A percentile compares a stretch with the other conserved stretches of the same genome.
Conservation (phyloP, 441 rosid genomes). For the Erodium trifolium region DNA sequence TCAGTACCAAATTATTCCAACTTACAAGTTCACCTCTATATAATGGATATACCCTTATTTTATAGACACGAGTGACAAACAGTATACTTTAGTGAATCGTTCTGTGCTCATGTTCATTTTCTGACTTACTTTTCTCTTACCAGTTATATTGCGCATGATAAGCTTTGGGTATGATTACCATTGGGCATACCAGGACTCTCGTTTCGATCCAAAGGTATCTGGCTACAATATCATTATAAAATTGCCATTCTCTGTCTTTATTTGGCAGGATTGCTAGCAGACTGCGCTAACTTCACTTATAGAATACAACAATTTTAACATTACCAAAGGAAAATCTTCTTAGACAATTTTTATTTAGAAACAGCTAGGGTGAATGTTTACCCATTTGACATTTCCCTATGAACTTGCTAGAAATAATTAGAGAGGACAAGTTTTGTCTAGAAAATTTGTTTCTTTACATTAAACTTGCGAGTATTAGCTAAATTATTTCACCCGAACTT, state of each 20-base stretch:
- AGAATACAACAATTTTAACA: neutral
- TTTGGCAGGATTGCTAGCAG: conserved; percentile 13
- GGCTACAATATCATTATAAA: neutral
- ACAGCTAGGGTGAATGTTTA: neutral
- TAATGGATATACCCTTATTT: too few relatives aligned
- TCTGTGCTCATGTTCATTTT: neutral
- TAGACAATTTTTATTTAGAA: neutral
- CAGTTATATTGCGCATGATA: conserved; percentile 89
- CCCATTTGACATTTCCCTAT: neutral
- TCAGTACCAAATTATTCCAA: too few relatives aligned
- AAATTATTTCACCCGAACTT: neutral
- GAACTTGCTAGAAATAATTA: neutral
- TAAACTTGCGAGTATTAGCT: neutral
- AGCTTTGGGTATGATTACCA: conserved; percentile 90
- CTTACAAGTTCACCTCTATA: too few relatives aligned
- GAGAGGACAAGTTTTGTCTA: neutral
- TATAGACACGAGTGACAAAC: too few relatives aligned
- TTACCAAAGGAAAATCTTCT: neutral
- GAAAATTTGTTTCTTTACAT: neutral
- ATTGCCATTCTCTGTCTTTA: conserved; percentile 1
- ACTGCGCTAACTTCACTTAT: conserved; percentile 10
- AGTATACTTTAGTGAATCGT: too few relatives aligned
- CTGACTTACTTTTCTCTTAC: conserved; percentile 13
- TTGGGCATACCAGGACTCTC: conserved; percentile 59
- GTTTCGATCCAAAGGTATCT: conserved; percentile 61